phyloP scores from a whole-genome alignment of 2,329 filamentous ascomycete species.

The Ophiosphaerella korrae region DNA sequence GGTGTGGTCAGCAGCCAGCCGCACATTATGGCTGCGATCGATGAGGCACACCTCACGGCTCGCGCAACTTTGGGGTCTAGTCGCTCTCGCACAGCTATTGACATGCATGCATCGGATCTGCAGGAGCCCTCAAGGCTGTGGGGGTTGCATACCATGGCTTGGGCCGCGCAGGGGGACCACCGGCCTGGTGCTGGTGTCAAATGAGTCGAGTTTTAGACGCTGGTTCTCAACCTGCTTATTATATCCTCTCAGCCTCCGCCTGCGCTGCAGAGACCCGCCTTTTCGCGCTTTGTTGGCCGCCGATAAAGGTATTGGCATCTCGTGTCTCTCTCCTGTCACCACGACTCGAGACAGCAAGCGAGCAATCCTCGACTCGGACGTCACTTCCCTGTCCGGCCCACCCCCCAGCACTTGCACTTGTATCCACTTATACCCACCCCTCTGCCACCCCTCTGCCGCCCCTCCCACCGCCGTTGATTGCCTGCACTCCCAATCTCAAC shows the following conservation, averaged over 20 bases:
- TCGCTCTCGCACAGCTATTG: neutral
- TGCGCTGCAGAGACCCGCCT: conserved; percentile 18
- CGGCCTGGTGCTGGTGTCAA: conserved; percentile 9
- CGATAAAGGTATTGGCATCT: neutral
- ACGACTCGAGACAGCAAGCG: conserved; percentile 5
- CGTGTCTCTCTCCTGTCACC: conserved; percentile 5
- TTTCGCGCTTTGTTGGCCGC: conserved; percentile 9
- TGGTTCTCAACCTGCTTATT: conserved; percentile 3
- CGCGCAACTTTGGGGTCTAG: neutral
- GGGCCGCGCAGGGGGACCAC: conserved; percentile 15
- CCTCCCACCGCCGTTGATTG: neutral
- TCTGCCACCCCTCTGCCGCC: neutral
- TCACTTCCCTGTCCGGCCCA: conserved; percentile 7
- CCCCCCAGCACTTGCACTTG: neutral
- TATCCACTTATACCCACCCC: conserved; percentile 2
- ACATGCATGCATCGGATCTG: neutral
- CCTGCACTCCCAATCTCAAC: neutral
- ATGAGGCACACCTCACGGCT: too few species aligned
- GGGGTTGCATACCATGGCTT: neutral
- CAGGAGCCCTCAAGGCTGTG: conserved; percentile 7
- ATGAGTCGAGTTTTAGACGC: conserved; percentile 14
- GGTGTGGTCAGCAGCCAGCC: conserved; percentile 2
- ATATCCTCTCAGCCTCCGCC: conserved; percentile 11
- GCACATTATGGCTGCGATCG: too few species aligned
- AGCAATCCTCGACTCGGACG: conserved; percentile 7